Conservation (phyloP, 331 rosid species). For the Rhamnella rubrinervis region DNA sequence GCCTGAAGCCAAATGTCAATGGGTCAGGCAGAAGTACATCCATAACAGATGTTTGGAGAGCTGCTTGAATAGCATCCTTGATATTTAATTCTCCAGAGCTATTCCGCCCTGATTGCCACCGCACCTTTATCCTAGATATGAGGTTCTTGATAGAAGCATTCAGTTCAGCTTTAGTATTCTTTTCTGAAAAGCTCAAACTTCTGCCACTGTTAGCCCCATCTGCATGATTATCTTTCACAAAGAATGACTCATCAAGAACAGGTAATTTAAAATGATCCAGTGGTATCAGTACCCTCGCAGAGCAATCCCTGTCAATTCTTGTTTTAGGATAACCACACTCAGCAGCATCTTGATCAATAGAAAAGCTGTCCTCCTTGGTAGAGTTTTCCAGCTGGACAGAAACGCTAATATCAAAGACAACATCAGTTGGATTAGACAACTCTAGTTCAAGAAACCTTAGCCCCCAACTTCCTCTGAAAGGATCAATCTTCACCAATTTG, state of each 20-base stretch:
- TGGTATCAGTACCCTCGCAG: conserved; percentile 94
- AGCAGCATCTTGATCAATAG: conserved; percentile 50
- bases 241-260: conserved; percentile 87
- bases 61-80: conserved; percentile 93
- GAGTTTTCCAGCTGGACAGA: conserved; percentile 77
- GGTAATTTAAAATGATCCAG: conserved; percentile 91
- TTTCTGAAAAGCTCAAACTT: conserved; percentile 65
- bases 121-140: conserved; percentile 81
- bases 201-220: conserved; percentile 50
- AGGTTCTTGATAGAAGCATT: conserved; percentile 89
- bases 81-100: conserved; percentile 88
- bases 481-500: conserved; percentile 86
- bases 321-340: conserved; percentile 87
- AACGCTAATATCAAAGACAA: conserved; percentile 79
- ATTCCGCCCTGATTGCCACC: conserved; percentile 90
- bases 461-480: conserved; percentile 97
- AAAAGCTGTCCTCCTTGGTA: conserved; percentile 39
- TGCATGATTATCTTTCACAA: conserved; percentile 57
- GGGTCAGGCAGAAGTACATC: conserved; percentile 96
- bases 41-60: conserved; percentile 91
- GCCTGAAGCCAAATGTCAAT: conserved; percentile 86
- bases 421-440: conserved; percentile 89
- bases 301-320: conserved; percentile 87
- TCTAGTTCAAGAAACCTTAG: conserved; percentile 91
- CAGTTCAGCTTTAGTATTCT: conserved; percentile 81